Conservation (phyloP, 768 basidiomycete species). For the Phanerochaete carnosa region DNA sequence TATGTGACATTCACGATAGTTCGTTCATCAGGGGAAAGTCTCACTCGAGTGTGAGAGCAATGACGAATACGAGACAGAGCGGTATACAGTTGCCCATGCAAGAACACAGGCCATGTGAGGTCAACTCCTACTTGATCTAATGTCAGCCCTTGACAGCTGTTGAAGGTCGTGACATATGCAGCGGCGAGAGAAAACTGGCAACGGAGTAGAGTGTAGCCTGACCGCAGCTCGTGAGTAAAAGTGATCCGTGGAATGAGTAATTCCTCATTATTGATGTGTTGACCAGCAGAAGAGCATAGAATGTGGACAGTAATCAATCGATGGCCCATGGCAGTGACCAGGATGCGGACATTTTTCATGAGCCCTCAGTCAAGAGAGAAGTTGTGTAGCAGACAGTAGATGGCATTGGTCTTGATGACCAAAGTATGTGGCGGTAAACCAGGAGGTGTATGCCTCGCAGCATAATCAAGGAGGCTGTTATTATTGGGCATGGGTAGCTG, state of each 20-base stretch:
- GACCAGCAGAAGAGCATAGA: slow-evolving; percentile 19
- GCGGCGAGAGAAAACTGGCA: slow-evolving; percentile 35
- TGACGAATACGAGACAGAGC: slow-evolving; percentile 26
- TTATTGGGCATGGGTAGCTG: background rate
- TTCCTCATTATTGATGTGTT: slow-evolving; percentile 19
- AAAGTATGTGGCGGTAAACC: slow-evolving; percentile 26
- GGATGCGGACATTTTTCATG: slow-evolving; percentile 37
- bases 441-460: slow-evolving; percentile 15
- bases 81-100: slow-evolving; percentile 34
- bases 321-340: too few species aligned
- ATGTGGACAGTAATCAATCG: slow-evolving; percentile 19
- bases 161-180: slow-evolving; percentile 40
- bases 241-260: slow-evolving; percentile 25
- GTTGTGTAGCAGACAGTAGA: slow-evolving; percentile 35
- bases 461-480: background rate
- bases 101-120: slow-evolving; percentile 33
- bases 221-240: slow-evolving; percentile 19
- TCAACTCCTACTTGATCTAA: slow-evolving; percentile 36
- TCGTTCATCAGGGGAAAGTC: slow-evolving; percentile 6
- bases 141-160: slow-evolving; percentile 40
- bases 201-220: slow-evolving; percentile 29
- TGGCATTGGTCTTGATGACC: slow-evolving; percentile 26
- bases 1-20: slow-evolving; percentile 21
- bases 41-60: slow-evolving; percentile 22
- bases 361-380: slow-evolving; percentile 33